Evolutionary conservation across 2,329 filamentous ascomycete species (phyloP), one percentile per base, ranked within the genome.

Genomic region (Clonostachys solani): DNA sequence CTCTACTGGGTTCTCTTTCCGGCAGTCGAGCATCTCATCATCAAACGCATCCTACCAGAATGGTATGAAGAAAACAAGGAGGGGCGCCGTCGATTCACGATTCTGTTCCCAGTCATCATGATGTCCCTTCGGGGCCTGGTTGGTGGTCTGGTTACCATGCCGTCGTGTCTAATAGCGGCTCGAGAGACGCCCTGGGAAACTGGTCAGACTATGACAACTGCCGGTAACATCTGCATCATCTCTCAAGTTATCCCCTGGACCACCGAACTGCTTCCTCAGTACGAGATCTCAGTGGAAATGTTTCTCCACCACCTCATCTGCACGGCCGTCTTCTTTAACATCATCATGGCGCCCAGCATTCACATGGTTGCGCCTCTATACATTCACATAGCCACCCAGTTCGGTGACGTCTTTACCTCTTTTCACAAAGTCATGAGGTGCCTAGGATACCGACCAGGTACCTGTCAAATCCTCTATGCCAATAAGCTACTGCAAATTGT

Each of bases 251-350:
- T 47, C 0, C 48, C 57, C 10, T 61, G 58, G 58, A 48, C 53
- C 3, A 49, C 51, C 34, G 58, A 60, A 42, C 33, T 59, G 9
- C 46, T 51, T 0, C 19, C 50, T 7, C 34, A 50, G 16, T 46
- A 47, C 8, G 38, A 50, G 36, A 55, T 48, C 43, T 56, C 51
- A 3, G 16, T 40, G 8, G 54, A 60, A 35, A 46, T 60, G 19
- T 54, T 60, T 33, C 13, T 56, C 5, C 58, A 61, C 15, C 58
- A 60, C 37, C 23, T 60, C 2, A 29, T 58, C 16, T 60, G 58
- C 47, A 46, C 58, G 9, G 5, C 54, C 12, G 50, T 56, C 2
- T 45, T 51, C n/a, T 44, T 49, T 13, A 60, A 60, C 43, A 42
- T 57, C 13, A 47, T 54, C 16, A 2, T 54, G 12, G 54, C 23